Percentiles rank a stretch among this genome's conserved stretches.
phyloP scores from a whole-genome alignment of 2,329 filamentous ascomycete genomes.

The Cladosporium phlei region DNA sequence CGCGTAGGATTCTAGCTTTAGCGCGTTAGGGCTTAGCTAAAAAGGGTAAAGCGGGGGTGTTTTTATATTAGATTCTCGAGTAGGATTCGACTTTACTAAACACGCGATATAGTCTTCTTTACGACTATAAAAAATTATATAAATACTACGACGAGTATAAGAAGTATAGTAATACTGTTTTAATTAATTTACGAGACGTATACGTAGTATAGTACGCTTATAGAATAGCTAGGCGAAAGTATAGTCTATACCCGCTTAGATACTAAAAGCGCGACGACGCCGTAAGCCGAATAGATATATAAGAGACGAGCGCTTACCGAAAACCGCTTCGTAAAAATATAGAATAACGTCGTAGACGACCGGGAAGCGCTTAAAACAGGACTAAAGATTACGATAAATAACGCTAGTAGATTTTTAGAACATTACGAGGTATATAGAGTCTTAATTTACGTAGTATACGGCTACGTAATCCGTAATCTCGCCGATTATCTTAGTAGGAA shows the following conservation, averaged over 20 bases:
- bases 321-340: background rate
- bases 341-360: background rate
- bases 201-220: background rate
- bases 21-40: background rate
- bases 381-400: background rate
- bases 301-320: background rate
- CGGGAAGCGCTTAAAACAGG: background rate
- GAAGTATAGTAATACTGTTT: background rate
- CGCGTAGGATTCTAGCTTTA: background rate
- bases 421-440: slow-evolving; percentile 5
- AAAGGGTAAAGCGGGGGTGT: background rate
- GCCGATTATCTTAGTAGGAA: background rate
- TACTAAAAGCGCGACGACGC: background rate
- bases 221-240: background rate
- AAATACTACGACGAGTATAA: background rate
- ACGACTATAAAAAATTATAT: background rate
- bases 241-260: background rate
- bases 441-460: slow-evolving; percentile 1
- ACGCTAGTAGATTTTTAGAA: background rate
- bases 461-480: slow-evolving; percentile 1
- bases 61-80: background rate
- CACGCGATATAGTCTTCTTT: background rate
- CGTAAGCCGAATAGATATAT: background rate
- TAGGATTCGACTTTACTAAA: background rate
- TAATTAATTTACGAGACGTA: background rate